phyloP scores from a whole-genome alignment of 306 rosid species.

The Alnus rubra region DNA sequence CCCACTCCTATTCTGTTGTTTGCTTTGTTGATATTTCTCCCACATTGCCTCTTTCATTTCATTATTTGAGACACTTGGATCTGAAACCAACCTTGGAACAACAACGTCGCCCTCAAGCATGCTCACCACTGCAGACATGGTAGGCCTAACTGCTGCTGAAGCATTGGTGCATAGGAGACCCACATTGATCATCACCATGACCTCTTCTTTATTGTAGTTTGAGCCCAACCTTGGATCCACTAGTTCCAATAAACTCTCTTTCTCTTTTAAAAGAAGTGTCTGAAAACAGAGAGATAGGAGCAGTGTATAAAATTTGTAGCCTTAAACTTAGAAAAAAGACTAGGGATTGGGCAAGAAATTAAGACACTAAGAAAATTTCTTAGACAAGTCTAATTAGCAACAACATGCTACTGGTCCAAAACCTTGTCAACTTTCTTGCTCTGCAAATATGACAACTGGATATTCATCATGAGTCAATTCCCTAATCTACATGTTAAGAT shows the following conservation, averaged over 20 bases:
- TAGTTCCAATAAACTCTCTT: conserved; percentile 33
- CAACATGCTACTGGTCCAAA: background rate
- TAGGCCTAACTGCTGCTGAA: conserved; percentile 35
- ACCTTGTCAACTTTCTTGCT: background rate
- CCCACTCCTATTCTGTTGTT: background rate
- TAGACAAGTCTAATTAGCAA: background rate
- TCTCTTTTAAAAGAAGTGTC: conserved; percentile 34
- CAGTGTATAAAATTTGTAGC: background rate
- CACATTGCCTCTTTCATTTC: conserved; percentile 27
- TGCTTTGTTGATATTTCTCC: conserved; percentile 15
- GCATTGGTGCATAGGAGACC: conserved; percentile 42
- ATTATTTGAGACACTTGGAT: conserved; percentile 5
- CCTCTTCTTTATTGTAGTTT: conserved; percentile 28
- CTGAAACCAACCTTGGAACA: conserved; percentile 19
- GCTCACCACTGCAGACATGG: conserved; percentile 50
- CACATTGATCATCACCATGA: conserved; percentile 30
- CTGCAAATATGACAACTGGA: background rate
- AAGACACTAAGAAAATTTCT: too few relatives aligned
- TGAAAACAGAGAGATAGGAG: background rate
- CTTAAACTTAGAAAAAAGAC: background rate
- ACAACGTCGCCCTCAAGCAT: conserved; percentile 42
- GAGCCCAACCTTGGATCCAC: conserved; percentile 46
- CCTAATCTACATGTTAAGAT: background rate
- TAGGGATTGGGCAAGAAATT: too few relatives aligned
- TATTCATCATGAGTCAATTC: background rate